Base-by-base conservation (phyloP, 768 basidiomycete genomes). In the Cyclocybe aegerita region DNA sequence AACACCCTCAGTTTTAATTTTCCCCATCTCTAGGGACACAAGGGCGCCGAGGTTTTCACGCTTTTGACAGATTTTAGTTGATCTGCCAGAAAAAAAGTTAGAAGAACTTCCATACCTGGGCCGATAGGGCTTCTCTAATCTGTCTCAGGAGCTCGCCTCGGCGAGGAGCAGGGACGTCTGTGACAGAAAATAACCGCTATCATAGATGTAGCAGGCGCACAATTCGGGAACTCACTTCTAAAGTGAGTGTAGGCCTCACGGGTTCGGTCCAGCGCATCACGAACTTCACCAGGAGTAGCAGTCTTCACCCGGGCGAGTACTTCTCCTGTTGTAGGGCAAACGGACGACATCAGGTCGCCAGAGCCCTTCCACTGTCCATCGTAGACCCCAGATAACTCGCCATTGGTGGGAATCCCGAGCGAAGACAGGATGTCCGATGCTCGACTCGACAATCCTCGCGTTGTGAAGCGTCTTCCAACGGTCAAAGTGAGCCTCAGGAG, bases 311-410 rank as follows among this genome's bases (percentile, higher is more conserved):
- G 77, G 34, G 87, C 94, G 34, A 98, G 72, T 11, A 85, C 72
- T 63, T 96, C 93, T 2, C 93, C 93, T 11, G 93, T 96, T 7
- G 91, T 82, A 10, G 93, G 93, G 65, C 93, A 96, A 12, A 80
- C 62, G 45, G 88, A 90, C 57, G 79, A 71, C 12, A 89, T 61
- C 4, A 89, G 49, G 46, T 87, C 85, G 2, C 92, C 92, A 14
- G 80, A 77, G 15, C 91, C 92, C 49, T 76, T 72, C 92, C 92
- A 94, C 58, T 77, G 69, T 33, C 91, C 91, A 61, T 93, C 86
- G 60, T 90, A 94, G 12, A 93, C 88, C 2, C 92, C 91, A 9
- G 76, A 68, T 11, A 90, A 60, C 44, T 86, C 85, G 9, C 72
- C 70, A n/a, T 71, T 64, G 4, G 75, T 72, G 6, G 76, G 73